Evolutionary conservation across 306 rosid genomes (phyloP), one percentile per base, ranked within the genome.

Genomic region (Quercus gilva): DNA sequence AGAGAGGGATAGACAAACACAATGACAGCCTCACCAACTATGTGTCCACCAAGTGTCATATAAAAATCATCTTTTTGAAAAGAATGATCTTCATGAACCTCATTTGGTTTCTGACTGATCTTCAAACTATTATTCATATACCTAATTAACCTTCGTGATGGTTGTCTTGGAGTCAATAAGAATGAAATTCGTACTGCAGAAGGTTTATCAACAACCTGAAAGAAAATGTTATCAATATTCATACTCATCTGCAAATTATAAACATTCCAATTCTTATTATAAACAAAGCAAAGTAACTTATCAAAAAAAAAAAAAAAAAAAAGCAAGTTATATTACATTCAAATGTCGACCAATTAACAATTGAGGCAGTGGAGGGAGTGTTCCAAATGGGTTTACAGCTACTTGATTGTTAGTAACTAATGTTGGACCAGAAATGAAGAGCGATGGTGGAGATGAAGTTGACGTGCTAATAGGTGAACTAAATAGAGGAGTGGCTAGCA

Each of bases 21-120:
- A 63, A 96, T 89, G 56, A 85, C 97, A 75, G 97, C 98, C 43
- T 98, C 99, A n/a, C 97, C 96, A 25, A 96, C 98, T 85, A 98
- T 86, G 83, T 96, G 94, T 76, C 99, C 99, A 35, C 92, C 88
- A 35, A 93, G 86, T 19, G 98, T 95, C 94, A 80, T 90, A 67
- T 86, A 89, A 26, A 81, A 80, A 68, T 87, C 94, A 18, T 77
- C 87, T 74, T 95, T 90, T 71, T 83, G 88, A 76, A 70, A 72
- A 80, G 90, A 68, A 74, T 87, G 92, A 61, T 92, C 97, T 60
- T 86, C 99, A 10, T 83, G 87, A 43, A 43, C 82, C 55, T 94
- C 98, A 55, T 89, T 93, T 5, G 87, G 71, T 63, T 83, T 86
- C 77, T 73, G 88, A 78, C 89, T 86, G 28, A 74, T 80, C 74